A percentile compares a stretch with the other conserved stretches of the same genome.
phyloP scores from a whole-genome alignment of 176 grass and related monocot genomes.

The Musa itinerans region DNA sequence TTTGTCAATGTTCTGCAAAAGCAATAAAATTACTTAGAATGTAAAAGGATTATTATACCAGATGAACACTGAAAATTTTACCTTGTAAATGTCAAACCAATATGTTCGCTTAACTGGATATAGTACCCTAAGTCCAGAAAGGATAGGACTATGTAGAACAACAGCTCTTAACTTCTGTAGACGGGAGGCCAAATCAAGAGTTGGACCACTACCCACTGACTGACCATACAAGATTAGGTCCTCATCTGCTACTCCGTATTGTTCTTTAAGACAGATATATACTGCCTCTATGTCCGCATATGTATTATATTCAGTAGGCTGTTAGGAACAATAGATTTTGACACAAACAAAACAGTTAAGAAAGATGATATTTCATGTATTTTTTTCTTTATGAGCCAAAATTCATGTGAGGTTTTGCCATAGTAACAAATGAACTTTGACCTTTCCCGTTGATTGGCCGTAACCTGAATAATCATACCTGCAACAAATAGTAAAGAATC shows the following conservation, averaged over 20 bases:
- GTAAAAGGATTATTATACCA: neutral
- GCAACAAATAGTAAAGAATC: neutral
- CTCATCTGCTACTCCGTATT: constrained; percentile 20
- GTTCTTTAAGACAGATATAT: constrained; percentile 16
- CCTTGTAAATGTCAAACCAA: constrained; percentile 28
- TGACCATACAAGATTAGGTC: constrained; percentile 20
- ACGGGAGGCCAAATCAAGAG: constrained; percentile 17
- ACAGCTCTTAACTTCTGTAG: constrained; percentile 15
- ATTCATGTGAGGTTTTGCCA: neutral
- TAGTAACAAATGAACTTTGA: neutral
- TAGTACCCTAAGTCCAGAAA: constrained; percentile 19
- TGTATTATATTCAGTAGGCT: constrained; percentile 20
- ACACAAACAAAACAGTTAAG: neutral
- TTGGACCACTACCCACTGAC: constrained; percentile 20
- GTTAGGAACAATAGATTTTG: constrained; percentile 2
- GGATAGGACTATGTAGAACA: constrained; percentile 20
- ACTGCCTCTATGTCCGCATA: constrained; percentile 22
- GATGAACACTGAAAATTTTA: neutral
- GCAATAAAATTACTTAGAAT: neutral
- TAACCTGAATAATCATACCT: constrained; percentile 21
- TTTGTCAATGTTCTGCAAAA: constrained; percentile 23
- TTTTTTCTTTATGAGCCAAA: neutral
- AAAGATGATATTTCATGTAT: neutral
- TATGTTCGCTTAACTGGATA: constrained; percentile 13
- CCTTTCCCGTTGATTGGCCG: constrained; percentile 22